These are phyloP conservation scores for Cystoisospora suis DNA, from an alignment of 169 alveolate species.

Conservation along the genomic window DNA sequence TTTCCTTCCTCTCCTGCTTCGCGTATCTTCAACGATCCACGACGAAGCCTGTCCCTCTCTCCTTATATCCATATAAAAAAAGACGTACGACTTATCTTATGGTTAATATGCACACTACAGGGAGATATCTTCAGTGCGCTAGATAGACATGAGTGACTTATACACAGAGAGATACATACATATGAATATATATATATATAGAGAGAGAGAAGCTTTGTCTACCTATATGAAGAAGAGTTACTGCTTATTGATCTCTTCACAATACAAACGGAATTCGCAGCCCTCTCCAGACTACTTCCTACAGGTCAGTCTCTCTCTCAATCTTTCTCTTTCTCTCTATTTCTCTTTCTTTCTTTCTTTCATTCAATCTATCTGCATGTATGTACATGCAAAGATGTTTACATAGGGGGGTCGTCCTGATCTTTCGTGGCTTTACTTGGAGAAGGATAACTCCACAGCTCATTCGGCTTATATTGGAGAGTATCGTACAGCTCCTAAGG, in stretches of 20 bases:
- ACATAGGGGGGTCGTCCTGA: background rate
- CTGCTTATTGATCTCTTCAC: background rate
- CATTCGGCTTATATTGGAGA: conserved; percentile 77
- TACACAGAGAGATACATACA: no score
- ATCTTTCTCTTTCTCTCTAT: background rate
- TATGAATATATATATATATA: background rate
- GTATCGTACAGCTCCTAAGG: conserved; percentile 40
- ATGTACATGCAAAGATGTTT: background rate
- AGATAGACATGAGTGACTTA: background rate
- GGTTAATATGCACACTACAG: background rate
- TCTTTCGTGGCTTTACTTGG: background rate
- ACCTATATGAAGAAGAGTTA: no score
- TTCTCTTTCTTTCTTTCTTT: no score
- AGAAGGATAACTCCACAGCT: conserved; percentile 80
- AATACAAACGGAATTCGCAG: background rate
- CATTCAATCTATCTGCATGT: background rate
- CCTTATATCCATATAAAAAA: background rate
- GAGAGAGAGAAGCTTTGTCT: no score
- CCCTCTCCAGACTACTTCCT: background rate
- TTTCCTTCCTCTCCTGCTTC: background rate
- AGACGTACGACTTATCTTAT: background rate
- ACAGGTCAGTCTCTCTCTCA: background rate
- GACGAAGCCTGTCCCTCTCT: background rate
- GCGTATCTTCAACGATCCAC: background rate
- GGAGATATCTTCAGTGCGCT: background rate